Base-by-base conservation (phyloP, 495 filamentous ascomycete genomes). In the Beverwykella pulmonaria region DNA sequence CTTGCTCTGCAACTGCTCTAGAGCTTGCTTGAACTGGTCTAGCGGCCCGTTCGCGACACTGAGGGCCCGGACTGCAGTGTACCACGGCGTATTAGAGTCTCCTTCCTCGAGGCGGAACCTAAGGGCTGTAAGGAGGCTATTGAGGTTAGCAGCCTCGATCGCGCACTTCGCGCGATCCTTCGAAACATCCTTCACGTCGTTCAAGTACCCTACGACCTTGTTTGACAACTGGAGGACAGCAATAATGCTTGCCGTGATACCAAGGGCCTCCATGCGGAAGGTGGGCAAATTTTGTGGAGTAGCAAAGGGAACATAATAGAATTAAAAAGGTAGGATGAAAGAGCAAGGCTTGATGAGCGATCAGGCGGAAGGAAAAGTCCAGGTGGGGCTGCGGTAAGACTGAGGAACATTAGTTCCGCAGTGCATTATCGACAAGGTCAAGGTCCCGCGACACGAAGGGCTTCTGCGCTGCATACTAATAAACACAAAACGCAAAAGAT, bases 111-210 rank as follows among this genome's bases (percentile, higher is more conserved):
- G 25, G 22, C 34, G 63, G 57, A 61, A 59, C 17, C 67, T 52
- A 17, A 77, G 56, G 8, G 44, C 65, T n/a, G 54, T 61, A 8
- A 77, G 75, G 20, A 77, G 68, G 10, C 19, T 60, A 25, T 58
- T 19, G 26, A 73, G 59, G 20, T 70, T 73, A 20, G 44, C 56
- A 10, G 55, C 58, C 52, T 77, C 74, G n/a, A 47, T 53, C 5
- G 63, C 44, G 47, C 70, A 68, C 55, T 49, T 39, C 48, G 41
- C 54, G 20, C 59, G 63, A 17, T 75, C 75, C 56, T 70, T 70
- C 5, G 72, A 58, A 7, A 70, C 74, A 61, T 73, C 64, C 48
- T 69, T 77, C 32, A 76, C 66, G 29, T 75, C 63, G 53, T 69
- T 73, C n/a, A 75, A 59, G 52, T 77, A 76, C 12, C 39, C 49